These are phyloP conservation scores for Pseudohalonectria lignicola DNA, from an alignment of 2,329 filamentous ascomycete genomes.

Conservation along the genomic window DNA sequence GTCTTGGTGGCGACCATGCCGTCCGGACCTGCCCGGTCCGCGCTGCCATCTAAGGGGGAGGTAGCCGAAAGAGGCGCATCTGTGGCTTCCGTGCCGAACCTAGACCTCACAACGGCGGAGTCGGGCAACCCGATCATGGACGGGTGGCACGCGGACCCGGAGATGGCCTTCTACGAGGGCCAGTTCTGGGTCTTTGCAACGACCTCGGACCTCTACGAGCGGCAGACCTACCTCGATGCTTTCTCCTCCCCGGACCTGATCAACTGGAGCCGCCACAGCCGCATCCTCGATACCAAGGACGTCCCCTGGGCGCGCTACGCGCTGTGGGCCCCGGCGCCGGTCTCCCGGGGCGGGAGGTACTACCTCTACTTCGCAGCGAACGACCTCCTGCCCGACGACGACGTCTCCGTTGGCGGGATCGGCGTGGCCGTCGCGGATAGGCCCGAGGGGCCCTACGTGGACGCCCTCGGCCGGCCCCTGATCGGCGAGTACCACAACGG, in stretches of 20 bases:
- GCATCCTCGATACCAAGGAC: slow-evolving; percentile 25
- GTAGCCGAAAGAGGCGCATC: no score
- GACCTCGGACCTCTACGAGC: slow-evolving; percentile 27
- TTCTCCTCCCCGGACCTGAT: slow-evolving; percentile 37
- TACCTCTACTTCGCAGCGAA: slow-evolving; percentile 40
- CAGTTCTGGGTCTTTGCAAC: slow-evolving; percentile 38
- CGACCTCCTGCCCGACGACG: slow-evolving; percentile 25
- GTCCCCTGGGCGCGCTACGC: slow-evolving; percentile 32
- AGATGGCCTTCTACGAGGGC: slow-evolving; percentile 31
- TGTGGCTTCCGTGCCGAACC: no score
- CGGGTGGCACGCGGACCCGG: slow-evolving; percentile 40
- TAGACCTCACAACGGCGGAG: slow-evolving; percentile 25
- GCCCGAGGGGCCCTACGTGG: slow-evolving; percentile 27
- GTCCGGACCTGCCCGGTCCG: no score
- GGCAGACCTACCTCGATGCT: slow-evolving; percentile 38
- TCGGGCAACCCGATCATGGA: slow-evolving; percentile 35
- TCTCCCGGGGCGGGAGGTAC: slow-evolving; percentile 29
- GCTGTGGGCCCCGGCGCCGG: slow-evolving; percentile 35
- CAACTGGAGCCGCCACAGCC: slow-evolving; percentile 33
- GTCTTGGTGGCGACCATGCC: no score
- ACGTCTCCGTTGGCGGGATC: slow-evolving; percentile 27
- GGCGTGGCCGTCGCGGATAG: slow-evolving; percentile 25
- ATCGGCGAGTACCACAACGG: slow-evolving; percentile 31
- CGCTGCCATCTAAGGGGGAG: no score
- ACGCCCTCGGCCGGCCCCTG: slow-evolving; percentile 28